Evolutionary conservation across 192 early-diverging fungal species (phyloP), one percentile per base, ranked within the genome.

Genomic region (Coemansia asiatica): DNA sequence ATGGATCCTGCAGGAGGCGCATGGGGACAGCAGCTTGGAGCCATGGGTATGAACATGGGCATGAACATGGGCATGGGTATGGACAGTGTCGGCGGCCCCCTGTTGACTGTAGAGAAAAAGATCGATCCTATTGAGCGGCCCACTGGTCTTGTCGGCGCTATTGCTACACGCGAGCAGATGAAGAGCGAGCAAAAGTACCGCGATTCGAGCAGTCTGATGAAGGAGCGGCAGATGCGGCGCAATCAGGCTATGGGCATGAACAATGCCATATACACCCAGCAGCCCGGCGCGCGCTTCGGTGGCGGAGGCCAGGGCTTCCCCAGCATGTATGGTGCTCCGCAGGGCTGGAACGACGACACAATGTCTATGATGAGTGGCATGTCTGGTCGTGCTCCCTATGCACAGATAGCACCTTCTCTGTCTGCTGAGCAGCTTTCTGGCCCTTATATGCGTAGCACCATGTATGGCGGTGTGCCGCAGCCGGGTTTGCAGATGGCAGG

Each of bases 101-200:
- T 84, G 67, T 58, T 84, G 61, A 81, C 75, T 22, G 59, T 84
- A 9, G 75, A 84, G 51, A 77, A 77, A 46, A 84, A 81, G 68
- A 64, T 18, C 16, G 83, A 84, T 57, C 79, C 79, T 18, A 78
- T 75, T 12, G 71, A 77, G 67, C 67, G 71, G 18, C 73, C 74
- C 12, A 81, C 75, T 0, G 83, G 83, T 2, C 69, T 84, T 46
- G 83, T 84, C 6, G 83, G 83, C 27, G 83, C 83, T 6, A 84
- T 84, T 66, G 83, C 83, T 53, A 78, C 69, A 26, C 79, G 78
- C 48, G 79, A 84, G 75, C 83, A 84, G 62, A 71, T 81, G 71
- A 75, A 76, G 72, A 77, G 71, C 68, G 72, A 78, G 68, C 74
- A 78, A 64, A 84, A 84, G 63, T 84, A 84, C 63, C 75, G 75